Conservation (phyloP, 371 early-diverging fungal species). For the Rhizopus sp. region DNA sequence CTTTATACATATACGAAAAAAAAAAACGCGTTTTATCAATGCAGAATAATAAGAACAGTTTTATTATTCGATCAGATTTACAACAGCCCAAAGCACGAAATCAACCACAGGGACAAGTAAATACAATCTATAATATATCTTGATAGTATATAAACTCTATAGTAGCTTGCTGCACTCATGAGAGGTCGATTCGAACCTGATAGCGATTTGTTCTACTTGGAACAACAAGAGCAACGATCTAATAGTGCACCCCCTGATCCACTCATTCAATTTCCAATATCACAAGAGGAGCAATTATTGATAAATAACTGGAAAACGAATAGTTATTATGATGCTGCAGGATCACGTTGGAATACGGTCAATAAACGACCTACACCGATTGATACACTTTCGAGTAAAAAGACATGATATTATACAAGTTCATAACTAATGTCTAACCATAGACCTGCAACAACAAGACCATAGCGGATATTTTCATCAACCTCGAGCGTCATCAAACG, state of each 20-base stretch:
- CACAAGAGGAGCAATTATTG: neutral
- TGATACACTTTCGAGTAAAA: neutral
- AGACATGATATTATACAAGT: neutral
- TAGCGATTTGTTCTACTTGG: constrained; percentile 19
- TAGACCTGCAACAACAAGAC: constrained; percentile 8
- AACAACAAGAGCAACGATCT: constrained; percentile 26
- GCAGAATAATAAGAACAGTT: constrained; percentile 8
- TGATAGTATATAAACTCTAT: neutral
- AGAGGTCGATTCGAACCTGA: constrained; percentile 25
- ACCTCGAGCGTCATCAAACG: constrained; percentile 4
- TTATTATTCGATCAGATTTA: constrained; percentile 15
- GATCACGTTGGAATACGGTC: neutral
- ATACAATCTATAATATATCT: neutral
- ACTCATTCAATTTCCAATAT: constrained; percentile 1
- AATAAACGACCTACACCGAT: neutral
- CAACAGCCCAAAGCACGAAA: constrained; percentile 32
- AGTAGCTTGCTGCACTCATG: constrained; percentile 32
- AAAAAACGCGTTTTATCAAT: constrained; percentile 1
- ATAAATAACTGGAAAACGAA: neutral
- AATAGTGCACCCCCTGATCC: constrained; percentile 30
- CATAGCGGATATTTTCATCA: constrained; percentile 7
- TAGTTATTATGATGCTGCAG: neutral
- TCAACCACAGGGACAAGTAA: constrained; percentile 33
- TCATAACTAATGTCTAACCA: neutral
- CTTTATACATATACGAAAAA: neutral